Evolutionary conservation across 2,329 filamentous ascomycete species (phyloP).

Genomic region (Epichloe typhina): DNA sequence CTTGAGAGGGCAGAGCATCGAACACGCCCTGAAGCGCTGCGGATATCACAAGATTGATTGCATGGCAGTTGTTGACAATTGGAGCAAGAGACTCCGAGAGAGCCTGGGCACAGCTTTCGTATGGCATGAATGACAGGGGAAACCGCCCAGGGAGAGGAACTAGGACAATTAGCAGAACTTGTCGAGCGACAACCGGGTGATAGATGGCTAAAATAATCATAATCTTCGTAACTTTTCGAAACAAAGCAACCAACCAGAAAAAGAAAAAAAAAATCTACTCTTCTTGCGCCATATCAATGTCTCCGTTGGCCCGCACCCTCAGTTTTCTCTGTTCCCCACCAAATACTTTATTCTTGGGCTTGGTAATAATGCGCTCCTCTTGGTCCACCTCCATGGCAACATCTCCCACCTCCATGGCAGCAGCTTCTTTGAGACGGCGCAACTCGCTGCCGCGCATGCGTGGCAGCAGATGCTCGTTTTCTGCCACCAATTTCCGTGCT

Average conservation of each 20-base stretch:
- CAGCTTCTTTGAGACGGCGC: conserved; percentile 42
- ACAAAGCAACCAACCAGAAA: neutral
- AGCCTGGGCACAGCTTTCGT: too few relatives aligned
- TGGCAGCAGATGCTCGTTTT: conserved; percentile 87
- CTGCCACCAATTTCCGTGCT: conserved; percentile 76
- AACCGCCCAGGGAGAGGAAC: too few relatives aligned
- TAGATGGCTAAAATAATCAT: neutral
- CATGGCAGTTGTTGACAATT: too few relatives aligned
- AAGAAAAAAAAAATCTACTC: conserved; percentile 7
- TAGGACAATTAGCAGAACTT: neutral
- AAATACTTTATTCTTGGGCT: conserved; percentile 25
- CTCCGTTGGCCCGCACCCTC: conserved; percentile 23
- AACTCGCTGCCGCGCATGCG: conserved; percentile 52
- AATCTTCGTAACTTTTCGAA: neutral
- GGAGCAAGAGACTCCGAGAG: too few relatives aligned
- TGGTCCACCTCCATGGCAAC: conserved; percentile 24
- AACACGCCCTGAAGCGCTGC: too few relatives aligned
- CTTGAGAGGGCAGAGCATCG: too few relatives aligned
- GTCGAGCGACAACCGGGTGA: neutral
- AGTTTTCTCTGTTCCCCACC: conserved; percentile 29
- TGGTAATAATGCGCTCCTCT: conserved; percentile 10
- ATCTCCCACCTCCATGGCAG: conserved; percentile 31
- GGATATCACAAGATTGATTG: too few relatives aligned
- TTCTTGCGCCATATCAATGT: conserved; percentile 18
- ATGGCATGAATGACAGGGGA: too few relatives aligned